A percentile compares a stretch with the other conserved stretches of the same genome.
Conservation (phyloP, 768 basidiomycete species). For the Chiua virens region DNA sequence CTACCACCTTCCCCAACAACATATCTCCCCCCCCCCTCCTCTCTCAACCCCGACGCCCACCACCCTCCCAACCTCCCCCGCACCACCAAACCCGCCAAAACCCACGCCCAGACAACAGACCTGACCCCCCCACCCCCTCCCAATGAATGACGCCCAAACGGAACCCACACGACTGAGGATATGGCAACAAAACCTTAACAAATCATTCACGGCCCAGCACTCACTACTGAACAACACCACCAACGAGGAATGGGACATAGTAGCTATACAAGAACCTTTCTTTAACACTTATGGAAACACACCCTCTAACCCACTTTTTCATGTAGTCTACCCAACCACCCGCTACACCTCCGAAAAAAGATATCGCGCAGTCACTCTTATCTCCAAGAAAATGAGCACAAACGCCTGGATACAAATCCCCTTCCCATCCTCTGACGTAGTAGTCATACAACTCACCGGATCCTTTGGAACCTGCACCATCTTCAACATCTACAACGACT, state of each 20-base stretch:
- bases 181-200: slow-evolving; percentile 13
- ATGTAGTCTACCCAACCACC: slow-evolving; percentile 26
- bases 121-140: not conserved
- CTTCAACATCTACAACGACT: slow-evolving; percentile 10
- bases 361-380: not conserved
- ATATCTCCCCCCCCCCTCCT: too few species aligned
- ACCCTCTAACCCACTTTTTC: slow-evolving; percentile 9
- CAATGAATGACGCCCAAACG: not conserved
- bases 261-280: slow-evolving; percentile 41
- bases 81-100: not conserved
- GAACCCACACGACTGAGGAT: not conserved
- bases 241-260: slow-evolving; percentile 28
- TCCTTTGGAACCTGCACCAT: not conserved
- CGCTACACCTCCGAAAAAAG: too few species aligned
- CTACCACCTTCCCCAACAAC: too few species aligned
- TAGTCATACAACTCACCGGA: not conserved
- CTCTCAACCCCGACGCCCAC: too few species aligned
- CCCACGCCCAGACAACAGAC: not conserved
- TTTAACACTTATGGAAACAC: slow-evolving; percentile 22
- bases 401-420: slow-evolving; percentile 11
- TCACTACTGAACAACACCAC: not conserved
- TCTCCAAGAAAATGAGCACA: not conserved
- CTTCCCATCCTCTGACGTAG: not conserved
- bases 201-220: not conserved
- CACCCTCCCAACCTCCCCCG: too few species aligned